Evolutionary conservation across 768 basidiomycete species (phyloP), one percentile per base, ranked within the genome.

Genomic region (Amanita brunnescens): DNA sequence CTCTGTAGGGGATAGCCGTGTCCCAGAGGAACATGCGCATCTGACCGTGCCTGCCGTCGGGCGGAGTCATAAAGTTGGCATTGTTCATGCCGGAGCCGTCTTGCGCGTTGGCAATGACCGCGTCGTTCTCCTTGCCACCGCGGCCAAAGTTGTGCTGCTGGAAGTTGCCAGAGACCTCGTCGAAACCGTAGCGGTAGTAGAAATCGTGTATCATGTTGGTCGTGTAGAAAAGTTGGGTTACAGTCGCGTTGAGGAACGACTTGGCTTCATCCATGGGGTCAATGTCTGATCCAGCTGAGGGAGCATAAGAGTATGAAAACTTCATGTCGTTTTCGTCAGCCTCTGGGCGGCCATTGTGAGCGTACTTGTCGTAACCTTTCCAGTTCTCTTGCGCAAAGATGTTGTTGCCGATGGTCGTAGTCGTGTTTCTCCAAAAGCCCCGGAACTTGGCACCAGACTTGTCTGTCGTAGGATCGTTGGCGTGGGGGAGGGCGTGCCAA

Each of bases 21-120:
- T 91, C 87, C 95, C 95, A 99, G 41, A 93, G 73, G 69, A 94
- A 94, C 93, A 94, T 97, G 57, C 94, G 78, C 85, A 91, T 94
- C 47, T 89, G 83, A 2, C 90, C 91, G 61, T 91, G 88, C 74
- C 83, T 79, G 26, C 88, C 90, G 59, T 92, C 79, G 47, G 85
- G 85, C 45, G 85, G 84, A 0, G 85, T 89, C 85, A 85, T 85
- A 67, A 89, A 94, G 75, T 94, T 93, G 42, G 88, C 90, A 53
- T 91, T 91, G 72, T 90, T 93, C 70, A 80, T 93, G 1, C 93
- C 94, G 12, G 81, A 85, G 35, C 95, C 95, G 58, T 97, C 95
- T 67, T 97, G 92, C 1, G 95, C 95, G 60, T 95, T 95, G 49
- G 88, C 81, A 54, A 96, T 91, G 52, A 99, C 90, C 29, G 83